Evolutionary conservation across 1,284 basidiomycete genomes (phyloP), one percentile per base, ranked within the genome.

Genomic region (Melampsora americana): DNA sequence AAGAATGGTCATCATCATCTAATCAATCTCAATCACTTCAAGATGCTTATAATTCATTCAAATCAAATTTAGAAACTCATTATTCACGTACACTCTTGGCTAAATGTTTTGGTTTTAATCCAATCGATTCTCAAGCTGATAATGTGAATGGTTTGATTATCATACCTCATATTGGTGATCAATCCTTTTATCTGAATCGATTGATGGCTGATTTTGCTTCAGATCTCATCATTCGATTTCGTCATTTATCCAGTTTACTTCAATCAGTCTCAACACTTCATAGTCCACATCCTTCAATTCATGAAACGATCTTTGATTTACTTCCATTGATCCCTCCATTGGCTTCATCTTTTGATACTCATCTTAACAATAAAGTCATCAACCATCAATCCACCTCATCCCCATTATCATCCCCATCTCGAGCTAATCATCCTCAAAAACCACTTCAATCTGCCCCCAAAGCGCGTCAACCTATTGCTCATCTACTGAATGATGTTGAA

Each of bases 101-200:
- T 9, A 66, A 64, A 60, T 74, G 72, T 59, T 67, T 59, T 46
- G 72, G 32, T 12, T 74, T 67, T 30, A 23, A 74, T 67, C 65
- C 72, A 4, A 67, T 64, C 46, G 72, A 74, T 18, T 28, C 35
- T 59, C 72, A 74, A 26, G 18, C 28, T 12, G 72, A 74, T 67
- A 32, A 66, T 39, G 32, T 74, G n/a, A 26, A 56, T 32, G 70
- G 65, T 23, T 56, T 74, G 42, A 39, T 67, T 42, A 42, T 74
- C 14, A 61, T 74, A 14, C 72, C 72, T 46, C 46, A 74, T 61
- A 64, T 74, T 32, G 65, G 64, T n/a, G 64, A 74, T 67, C 72
- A 67, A 67, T 50, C 46, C 20, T 66, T 67, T 48, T 74, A 67
- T 35, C 14, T 74, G 16, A 65, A 74, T n/a, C 46, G 32, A 6